Base-by-base conservation (phyloP, 345 rosid genomes). In the Gynandropsis gynandra region DNA sequence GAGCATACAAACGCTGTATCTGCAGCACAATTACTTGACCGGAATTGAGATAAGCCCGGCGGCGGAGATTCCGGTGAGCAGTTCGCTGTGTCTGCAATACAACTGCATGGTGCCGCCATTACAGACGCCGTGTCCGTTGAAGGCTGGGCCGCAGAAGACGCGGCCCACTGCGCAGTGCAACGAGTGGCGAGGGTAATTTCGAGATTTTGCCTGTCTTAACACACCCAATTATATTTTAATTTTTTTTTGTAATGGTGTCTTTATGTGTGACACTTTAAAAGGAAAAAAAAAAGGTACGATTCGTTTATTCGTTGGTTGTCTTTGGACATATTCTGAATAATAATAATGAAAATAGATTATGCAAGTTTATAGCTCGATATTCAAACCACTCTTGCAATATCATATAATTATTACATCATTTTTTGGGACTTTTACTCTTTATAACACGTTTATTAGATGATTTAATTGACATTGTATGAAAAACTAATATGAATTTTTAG, bases 31-130 rank as follows among this genome's bases (percentile, higher is more conserved):
- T 39, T 92, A 72, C 55, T 66, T 92, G 63, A 92, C 98, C 0
- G 98, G 97, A 10, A 92, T 92, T 8, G 74, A 68, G 77, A 87
- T 92, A 9, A 81, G 81, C 49, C 98, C 95, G 60, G 58, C 94
- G 86, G 98, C 95, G 1, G 81, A 78, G 47, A 87, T 92, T 12
- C 98, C 96, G 21, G 10, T 67, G 58, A 85, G 94, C 62, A 81
- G 85, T 16, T 85, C 97, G 20, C 63, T 92, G 61, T 92, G 98
- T 66, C 50, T 87, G 35, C 96, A 87, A 77, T 92, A 87, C 66
- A 92, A 92, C 24, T 92, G 98, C 52, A 87, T 87, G 98, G 95
- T 87, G 4, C 88, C 94, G 58, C 95, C 98, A 49, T 60, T 87
- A 18, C 83, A 82, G 66, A 67, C 93, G 41, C 86, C 93, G 5